A percentile compares a stretch with the other conserved stretches of the same genome.
These are phyloP conservation scores for Glonium stellatum DNA, from an alignment of 495 filamentous ascomycete species.

Conservation along the genomic window DNA sequence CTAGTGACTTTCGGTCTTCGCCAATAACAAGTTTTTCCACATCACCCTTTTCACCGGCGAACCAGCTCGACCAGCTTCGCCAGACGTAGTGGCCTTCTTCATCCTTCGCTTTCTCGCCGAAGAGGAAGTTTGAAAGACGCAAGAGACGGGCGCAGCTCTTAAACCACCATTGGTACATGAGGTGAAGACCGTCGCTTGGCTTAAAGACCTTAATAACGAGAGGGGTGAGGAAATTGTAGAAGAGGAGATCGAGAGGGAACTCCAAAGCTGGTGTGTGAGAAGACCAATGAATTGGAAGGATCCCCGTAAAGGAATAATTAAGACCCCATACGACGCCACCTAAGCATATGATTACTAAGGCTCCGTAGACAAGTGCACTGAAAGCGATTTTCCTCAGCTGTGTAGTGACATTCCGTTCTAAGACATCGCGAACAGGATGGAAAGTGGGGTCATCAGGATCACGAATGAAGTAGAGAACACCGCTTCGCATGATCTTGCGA, in stretches of 20 bases:
- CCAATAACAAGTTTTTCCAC: conserved; percentile 43
- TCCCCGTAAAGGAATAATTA: conserved; percentile 51
- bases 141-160: conserved; percentile 72
- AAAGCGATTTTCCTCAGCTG: conserved; percentile 96
- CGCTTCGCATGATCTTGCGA: conserved; percentile 88
- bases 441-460: conserved; percentile 98
- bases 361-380: conserved; percentile 91
- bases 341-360: conserved; percentile 83
- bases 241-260: conserved; percentile 87
- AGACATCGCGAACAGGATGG: conserved; percentile 92
- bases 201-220: conserved; percentile 72
- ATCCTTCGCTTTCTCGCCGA: conserved; percentile 69
- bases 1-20: conserved; percentile 32
- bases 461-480: conserved; percentile 95
- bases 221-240: conserved; percentile 95
- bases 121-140: conserved; percentile 84
- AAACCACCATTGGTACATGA: conserved; percentile 95
- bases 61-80: conserved; percentile 47
- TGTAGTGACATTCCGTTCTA: conserved; percentile 85
- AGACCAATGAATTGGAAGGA: conserved; percentile 88
- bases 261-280: conserved; percentile 85
- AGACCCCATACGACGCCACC: conserved; percentile 96
- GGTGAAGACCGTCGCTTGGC: conserved; percentile 74
- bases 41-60: conserved; percentile 45
- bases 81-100: conserved; percentile 68